Evolutionary conservation across 2,329 filamentous ascomycete species (phyloP).

Genomic region (Myotisia sp.): DNA sequence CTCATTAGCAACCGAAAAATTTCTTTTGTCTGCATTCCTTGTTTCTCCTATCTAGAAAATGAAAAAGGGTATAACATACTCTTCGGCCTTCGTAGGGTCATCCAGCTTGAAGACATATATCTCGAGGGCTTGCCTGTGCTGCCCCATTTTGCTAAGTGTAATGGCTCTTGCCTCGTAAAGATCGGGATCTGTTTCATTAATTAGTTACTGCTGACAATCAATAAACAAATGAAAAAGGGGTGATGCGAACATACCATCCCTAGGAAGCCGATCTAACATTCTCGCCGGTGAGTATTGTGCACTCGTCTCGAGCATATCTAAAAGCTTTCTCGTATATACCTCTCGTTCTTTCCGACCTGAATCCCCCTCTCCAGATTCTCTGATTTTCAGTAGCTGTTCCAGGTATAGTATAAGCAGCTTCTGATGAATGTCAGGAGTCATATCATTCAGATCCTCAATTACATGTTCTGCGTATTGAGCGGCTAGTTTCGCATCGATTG

Average conservation of each 20-base stretch:
- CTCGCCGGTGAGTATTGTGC: constrained; percentile 65
- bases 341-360: constrained; percentile 36
- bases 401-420: constrained; percentile 61
- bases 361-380: constrained; percentile 27
- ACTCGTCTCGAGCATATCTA: constrained; percentile 62
- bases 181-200: constrained; percentile 48
- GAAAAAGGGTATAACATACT: constrained; percentile 39
- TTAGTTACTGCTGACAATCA: neutral
- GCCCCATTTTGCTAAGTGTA: constrained; percentile 84
- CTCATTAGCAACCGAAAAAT: neutral
- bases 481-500: constrained; percentile 57
- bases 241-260: constrained; percentile 51
- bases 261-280: constrained; percentile 63
- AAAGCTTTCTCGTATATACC: constrained; percentile 49
- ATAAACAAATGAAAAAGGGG: constrained; percentile 6
- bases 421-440: constrained; percentile 77
- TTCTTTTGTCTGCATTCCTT: no score
- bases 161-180: constrained; percentile 87
- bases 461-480: constrained; percentile 80
- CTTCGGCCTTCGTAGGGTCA: constrained; percentile 80
- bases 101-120: constrained; percentile 94
- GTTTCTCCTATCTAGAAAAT: no score
- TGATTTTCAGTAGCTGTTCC: constrained; percentile 33
- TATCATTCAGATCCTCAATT: constrained; percentile 71
- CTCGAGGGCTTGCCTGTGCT: constrained; percentile 87